A percentile compares a stretch with the other conserved stretches of the same genome.
phyloP scores from a whole-genome alignment of 2,329 filamentous ascomycete species.

The Chalara sp. region DNA sequence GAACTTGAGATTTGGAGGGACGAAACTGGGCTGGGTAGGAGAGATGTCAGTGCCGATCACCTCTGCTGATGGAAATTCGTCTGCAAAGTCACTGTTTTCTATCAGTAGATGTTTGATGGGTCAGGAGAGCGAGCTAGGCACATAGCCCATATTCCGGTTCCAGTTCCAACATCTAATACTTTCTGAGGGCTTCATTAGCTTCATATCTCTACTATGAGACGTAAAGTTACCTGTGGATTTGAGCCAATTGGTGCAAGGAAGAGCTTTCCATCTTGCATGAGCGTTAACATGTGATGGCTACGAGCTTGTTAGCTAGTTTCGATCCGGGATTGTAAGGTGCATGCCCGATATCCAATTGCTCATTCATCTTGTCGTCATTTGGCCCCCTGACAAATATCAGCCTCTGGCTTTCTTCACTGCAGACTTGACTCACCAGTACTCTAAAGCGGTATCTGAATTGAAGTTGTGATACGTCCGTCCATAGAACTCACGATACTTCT shows the following conservation, averaged over 20 bases:
- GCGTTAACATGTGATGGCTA: constrained; percentile 31
- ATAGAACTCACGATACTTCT: constrained; percentile 7
- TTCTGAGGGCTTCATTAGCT: not conserved
- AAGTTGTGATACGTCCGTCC: constrained; percentile 7
- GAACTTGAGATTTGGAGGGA: constrained; percentile 21
- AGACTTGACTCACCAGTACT: not conserved
- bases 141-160: constrained; percentile 1
- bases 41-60: constrained; percentile 22
- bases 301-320: not conserved
- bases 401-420: not conserved
- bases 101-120: constrained; percentile 1
- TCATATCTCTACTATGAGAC: not conserved
- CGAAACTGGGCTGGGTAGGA: constrained; percentile 30
- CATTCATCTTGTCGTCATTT: constrained; percentile 6
- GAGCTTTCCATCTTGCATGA: constrained; percentile 2
- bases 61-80: constrained; percentile 19
- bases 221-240: constrained; percentile 18
- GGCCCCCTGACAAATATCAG: constrained; percentile 2
- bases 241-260: constrained; percentile 19
- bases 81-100: constrained; percentile 12
- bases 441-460: constrained; percentile 1
- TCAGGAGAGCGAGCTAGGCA: constrained; percentile 1
- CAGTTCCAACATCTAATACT: not conserved
- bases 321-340: constrained; percentile 14
- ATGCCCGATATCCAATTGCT: constrained; percentile 7